Conservation (phyloP, 2,329 filamentous ascomycete species). For the Lasiodiplodia gonubiensis region DNA sequence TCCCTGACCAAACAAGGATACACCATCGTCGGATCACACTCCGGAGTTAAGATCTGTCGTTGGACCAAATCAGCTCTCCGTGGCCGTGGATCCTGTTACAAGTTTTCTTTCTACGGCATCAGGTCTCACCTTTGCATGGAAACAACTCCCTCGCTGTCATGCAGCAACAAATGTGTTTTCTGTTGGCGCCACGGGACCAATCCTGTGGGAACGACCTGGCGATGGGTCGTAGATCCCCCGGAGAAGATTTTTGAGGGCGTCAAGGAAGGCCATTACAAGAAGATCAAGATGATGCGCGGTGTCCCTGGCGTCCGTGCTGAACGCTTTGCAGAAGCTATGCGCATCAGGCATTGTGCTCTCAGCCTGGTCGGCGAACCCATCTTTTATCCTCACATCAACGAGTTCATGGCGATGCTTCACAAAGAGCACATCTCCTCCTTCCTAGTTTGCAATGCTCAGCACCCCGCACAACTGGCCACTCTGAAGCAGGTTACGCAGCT, state of each 20-base stretch:
- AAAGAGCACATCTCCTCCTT: conserved; percentile 88
- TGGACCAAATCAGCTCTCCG: conserved; percentile 98
- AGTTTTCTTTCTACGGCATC: conserved; percentile 97
- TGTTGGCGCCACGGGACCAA: conserved; percentile 99
- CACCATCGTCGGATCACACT: conserved; percentile 92
- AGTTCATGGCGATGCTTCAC: conserved; percentile 84
- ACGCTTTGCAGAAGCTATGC: conserved; percentile 89
- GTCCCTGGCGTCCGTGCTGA: conserved; percentile 92
- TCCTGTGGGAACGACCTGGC: conserved; percentile 94
- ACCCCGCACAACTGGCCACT: conserved; percentile 85
- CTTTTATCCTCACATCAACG: conserved; percentile 97
- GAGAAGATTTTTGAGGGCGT: conserved; percentile 89
- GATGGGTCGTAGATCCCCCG: conserved; percentile 92
- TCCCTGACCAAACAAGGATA: conserved; percentile 96
- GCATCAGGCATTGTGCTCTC: conserved; percentile 90
- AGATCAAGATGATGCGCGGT: conserved; percentile 96
- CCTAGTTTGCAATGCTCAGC: conserved; percentile 95
- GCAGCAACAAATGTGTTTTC: conserved; percentile 98
- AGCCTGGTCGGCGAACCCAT: conserved; percentile 96
- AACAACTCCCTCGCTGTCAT: conserved; percentile 91
- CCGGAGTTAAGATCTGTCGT: conserved; percentile 95
- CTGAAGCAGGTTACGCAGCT: conserved; percentile 89
- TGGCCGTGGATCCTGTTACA: conserved; percentile 94
- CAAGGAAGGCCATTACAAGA: conserved; percentile 91
- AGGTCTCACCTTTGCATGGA: conserved; percentile 98